Base-by-base conservation (phyloP, 1,284 basidiomycete genomes). In the Cryptococcus sp. region DNA sequence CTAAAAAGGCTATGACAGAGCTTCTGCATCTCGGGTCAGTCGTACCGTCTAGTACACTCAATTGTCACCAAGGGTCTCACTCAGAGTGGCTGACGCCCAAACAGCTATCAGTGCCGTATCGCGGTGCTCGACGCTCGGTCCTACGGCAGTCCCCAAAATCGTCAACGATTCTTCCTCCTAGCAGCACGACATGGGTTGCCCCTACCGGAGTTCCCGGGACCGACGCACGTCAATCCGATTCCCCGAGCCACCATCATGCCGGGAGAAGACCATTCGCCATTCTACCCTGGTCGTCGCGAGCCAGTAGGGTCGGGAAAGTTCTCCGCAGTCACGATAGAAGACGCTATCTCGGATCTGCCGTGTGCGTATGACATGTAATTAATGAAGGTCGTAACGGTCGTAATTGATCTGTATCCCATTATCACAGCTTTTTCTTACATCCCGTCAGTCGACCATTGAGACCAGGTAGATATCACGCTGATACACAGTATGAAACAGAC, bases 71-170 rank as follows among this genome's bases (percentile, higher is more conserved):
- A 23, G 35, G 42, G n/a, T 4, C 20, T 1, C 40, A 15, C 22
- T 17, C 39, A 54, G 22, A 17, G 27, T 17, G 25, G 16, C 53
- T 52, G 13, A 56, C 41, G 4, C 27, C 15, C 40, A 46, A 22
- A 19, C 45, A 66, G 67, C 17, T 73, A 72, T 46, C 72, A 73
- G 50, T 63, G 60, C 20, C 62, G 66, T 42, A 19, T 38, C n/a
- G 25, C 45, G 10, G 19, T 68, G 3, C 61, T 75, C 13, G 62
- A 71, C 48, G 47, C 65, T 1, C 41, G 66, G 13, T 44, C 58
- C 0, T 75, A 64, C 46, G 73, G 73, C 0, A 60, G 61, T 15
- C 66, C 73, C 1, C 73, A 75, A 54, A 57, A 65, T 41, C 63
- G 73, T 5, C 17, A 47, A 0, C 63, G 73, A 10, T 47, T 65